phyloP scores from a whole-genome alignment of 2,329 filamentous ascomycete genomes.

The Malbranchea zuffiana region DNA sequence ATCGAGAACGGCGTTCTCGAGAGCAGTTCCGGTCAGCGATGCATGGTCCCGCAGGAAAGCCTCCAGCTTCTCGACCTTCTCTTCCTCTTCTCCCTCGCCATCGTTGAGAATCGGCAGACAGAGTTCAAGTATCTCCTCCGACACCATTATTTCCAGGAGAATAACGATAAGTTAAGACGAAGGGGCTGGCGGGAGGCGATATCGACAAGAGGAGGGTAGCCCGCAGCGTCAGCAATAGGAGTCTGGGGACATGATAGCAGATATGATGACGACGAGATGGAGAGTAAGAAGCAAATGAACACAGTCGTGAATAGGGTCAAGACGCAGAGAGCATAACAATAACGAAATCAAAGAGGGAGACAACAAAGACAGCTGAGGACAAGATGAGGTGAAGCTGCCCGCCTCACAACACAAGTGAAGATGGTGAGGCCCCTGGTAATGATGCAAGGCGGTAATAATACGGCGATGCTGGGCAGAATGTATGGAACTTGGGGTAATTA shows the following conservation, averaged over 20 bases:
- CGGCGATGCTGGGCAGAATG: background rate
- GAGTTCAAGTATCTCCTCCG: conserved; percentile 84
- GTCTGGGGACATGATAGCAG: background rate
- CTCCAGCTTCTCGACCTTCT: conserved; percentile 86
- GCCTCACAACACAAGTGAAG: conserved; percentile 5
- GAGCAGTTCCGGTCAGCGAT: conserved; percentile 57
- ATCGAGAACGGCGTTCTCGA: conserved; percentile 86
- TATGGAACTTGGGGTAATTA: too few species aligned
- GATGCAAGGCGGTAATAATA: conserved; percentile 1
- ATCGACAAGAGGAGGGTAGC: conserved; percentile 1
- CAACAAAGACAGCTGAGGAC: background rate
- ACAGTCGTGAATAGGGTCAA: conserved; percentile 4
- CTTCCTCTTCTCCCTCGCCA: conserved; percentile 74
- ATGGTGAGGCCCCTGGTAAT: background rate
- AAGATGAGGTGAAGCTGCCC: conserved; percentile 1
- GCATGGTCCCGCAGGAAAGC: conserved; percentile 73
- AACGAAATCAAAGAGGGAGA: background rate
- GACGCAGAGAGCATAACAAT: conserved; percentile 7
- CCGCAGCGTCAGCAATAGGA: background rate
- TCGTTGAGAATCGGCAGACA: conserved; percentile 84
- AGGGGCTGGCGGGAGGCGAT: background rate
- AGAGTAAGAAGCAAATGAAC: conserved; percentile 1
- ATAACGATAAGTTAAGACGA: conserved; percentile 5
- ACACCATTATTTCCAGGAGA: conserved; percentile 56
- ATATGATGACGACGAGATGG: background rate